phyloP scores from a whole-genome alignment of 495 filamentous ascomycete species.

The Penicilliopsis zonata region DNA sequence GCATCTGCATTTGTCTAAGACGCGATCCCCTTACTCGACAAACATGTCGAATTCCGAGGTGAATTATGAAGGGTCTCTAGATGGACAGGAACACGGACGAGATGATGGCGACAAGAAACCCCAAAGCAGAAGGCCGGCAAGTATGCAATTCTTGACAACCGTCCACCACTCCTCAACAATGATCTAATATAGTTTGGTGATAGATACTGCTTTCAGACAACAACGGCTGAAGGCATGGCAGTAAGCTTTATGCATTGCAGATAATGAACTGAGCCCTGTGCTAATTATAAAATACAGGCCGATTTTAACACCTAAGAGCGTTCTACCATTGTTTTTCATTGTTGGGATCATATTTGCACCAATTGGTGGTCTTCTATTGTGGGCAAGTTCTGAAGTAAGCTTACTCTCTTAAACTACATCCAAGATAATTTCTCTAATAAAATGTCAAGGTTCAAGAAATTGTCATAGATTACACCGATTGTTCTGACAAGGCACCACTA shows the following conservation, averaged over 20 bases:
- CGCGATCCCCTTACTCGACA: too few species aligned
- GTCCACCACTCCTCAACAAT: not conserved
- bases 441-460: slow-evolving; percentile 71
- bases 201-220: slow-evolving; percentile 86
- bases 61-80: slow-evolving; percentile 33
- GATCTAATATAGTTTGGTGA: slow-evolving; percentile 3
- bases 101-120: slow-evolving; percentile 56
- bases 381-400: slow-evolving; percentile 62
- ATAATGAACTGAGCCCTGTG: not conserved
- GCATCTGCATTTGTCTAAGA: too few species aligned
- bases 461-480: slow-evolving; percentile 79
- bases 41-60: slow-evolving; percentile 38
- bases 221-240: slow-evolving; percentile 93
- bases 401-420: slow-evolving; percentile 1
- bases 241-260: too few species aligned
- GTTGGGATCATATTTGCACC: slow-evolving; percentile 81
- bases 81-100: slow-evolving; percentile 31
- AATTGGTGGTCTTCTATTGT: slow-evolving; percentile 73
- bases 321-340: slow-evolving; percentile 79
- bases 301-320: slow-evolving; percentile 86
- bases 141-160: slow-evolving; percentile 32
- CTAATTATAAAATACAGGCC: slow-evolving; percentile 38
- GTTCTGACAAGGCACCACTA: slow-evolving; percentile 38
- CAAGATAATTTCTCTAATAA: slow-evolving; percentile 7
- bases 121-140: slow-evolving; percentile 77